Conservation (phyloP, 139 green algal genomes). For the Raphidocelis subcapitata region DNA sequence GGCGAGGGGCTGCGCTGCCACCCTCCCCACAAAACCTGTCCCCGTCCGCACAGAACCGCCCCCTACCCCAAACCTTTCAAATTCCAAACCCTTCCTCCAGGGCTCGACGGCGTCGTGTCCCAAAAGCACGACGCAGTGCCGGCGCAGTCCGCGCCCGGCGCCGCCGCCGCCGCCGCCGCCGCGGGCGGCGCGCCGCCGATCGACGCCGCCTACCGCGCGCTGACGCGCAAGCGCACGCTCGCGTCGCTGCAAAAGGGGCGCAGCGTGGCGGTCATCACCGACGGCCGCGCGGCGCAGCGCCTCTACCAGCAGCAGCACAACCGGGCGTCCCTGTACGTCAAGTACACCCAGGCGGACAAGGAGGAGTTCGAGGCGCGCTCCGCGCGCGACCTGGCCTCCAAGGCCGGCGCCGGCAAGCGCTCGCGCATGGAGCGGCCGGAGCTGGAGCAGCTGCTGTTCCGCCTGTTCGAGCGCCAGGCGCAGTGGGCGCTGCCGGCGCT, state of each 20-base stretch:
- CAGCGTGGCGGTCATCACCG: conserved; percentile 25
- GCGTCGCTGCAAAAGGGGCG: conserved; percentile 9
- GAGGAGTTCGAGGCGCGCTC: no score
- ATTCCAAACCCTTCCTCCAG: background rate
- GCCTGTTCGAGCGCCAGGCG: conserved; percentile 55
- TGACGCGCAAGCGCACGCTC: conserved; percentile 30
- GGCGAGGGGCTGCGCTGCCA: no score
- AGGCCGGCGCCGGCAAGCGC: background rate
- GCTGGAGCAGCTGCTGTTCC: conserved; percentile 47
- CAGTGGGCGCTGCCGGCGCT: conserved; percentile 57
- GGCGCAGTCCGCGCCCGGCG: background rate
- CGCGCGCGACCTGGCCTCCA: no score
- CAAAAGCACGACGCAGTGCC: conserved; percentile 51
- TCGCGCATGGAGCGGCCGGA: conserved; percentile 38
- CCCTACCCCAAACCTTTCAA: no score
- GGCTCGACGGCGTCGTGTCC: conserved; percentile 37
- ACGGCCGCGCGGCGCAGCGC: background rate
- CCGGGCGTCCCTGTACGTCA: no score
- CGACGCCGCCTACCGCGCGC: conserved; percentile 33
- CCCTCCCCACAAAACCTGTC: no score
- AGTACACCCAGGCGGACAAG: no score
- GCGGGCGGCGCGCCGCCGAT: background rate
- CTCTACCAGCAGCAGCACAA: background rate
- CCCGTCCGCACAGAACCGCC: no score
- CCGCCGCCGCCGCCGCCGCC: background rate